Evolutionary conservation across 306 rosid genomes (phyloP).

Genomic region (Quillaja saponaria): DNA sequence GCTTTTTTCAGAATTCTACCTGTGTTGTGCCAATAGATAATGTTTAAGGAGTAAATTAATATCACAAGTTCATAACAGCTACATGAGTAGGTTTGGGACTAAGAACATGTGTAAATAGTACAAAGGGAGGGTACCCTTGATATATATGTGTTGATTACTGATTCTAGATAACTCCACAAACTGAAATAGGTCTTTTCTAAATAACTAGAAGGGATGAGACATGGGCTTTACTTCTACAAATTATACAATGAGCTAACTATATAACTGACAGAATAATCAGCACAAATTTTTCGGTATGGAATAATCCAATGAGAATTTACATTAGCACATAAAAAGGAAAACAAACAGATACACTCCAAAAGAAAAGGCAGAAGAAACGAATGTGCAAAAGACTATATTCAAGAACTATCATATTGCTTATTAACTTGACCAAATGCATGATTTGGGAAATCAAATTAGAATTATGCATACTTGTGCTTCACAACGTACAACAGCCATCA

Average conservation of each 20-base stretch:
- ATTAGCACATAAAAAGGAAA: neutral
- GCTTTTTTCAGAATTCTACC: too few relatives aligned
- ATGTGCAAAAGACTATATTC: neutral
- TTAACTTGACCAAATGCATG: constrained; percentile 18
- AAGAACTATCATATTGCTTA: constrained; percentile 11
- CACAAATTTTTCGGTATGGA: neutral
- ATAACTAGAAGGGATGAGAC: too few relatives aligned
- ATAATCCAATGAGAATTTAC: neutral
- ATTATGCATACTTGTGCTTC: constrained; percentile 75
- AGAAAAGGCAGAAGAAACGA: neutral
- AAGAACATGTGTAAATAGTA: neutral
- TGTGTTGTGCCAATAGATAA: too few relatives aligned
- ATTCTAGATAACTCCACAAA: too few relatives aligned
- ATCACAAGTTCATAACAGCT: constrained; percentile 5
- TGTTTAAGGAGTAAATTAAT: too few relatives aligned
- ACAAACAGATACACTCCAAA: neutral
- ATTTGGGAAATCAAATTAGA: constrained; percentile 17
- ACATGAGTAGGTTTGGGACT: constrained; percentile 8
- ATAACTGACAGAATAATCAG: neutral
- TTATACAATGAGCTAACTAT: neutral
- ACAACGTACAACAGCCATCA: constrained; percentile 88
- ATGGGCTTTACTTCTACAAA: neutral
- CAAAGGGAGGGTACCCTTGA: too few relatives aligned
- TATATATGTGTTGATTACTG: too few relatives aligned
- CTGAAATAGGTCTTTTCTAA: too few relatives aligned